Evolutionary conservation across 2,329 filamentous ascomycete genomes (phyloP).

Genomic region (Coniochaeta sp.): DNA sequence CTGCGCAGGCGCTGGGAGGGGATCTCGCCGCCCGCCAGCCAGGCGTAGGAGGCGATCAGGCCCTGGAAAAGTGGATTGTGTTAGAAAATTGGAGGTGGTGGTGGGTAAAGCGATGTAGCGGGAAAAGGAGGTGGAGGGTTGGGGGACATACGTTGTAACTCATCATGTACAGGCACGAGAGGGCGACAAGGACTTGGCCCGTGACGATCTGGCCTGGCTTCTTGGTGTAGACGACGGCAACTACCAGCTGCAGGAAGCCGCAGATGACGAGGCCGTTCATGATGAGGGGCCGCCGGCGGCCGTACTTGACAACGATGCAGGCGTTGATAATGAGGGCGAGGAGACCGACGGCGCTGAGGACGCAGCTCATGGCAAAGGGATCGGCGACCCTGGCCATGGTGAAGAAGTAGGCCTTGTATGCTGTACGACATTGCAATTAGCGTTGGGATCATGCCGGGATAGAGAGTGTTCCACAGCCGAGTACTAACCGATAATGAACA

Average conservation of each 20-base stretch:
- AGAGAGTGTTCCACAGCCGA: no score
- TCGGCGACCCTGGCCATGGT: conserved; percentile 42
- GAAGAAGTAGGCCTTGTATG: conserved; percentile 46
- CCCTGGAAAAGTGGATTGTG: conserved; percentile 16
- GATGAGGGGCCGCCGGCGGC: conserved; percentile 40
- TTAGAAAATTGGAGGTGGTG: neutral
- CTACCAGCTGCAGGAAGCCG: conserved; percentile 41
- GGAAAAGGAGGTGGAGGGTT: neutral
- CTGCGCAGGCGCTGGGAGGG: conserved; percentile 43
- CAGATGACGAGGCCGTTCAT: conserved; percentile 37
- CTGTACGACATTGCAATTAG: conserved; percentile 19
- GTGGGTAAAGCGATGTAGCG: neutral
- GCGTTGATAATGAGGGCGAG: conserved; percentile 41
- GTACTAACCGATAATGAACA: conserved; percentile 33
- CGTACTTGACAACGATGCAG: conserved; percentile 38
- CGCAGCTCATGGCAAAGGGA: conserved; percentile 44
- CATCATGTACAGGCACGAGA: conserved; percentile 40
- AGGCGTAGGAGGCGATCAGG: conserved; percentile 43
- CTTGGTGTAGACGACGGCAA: conserved; percentile 38
- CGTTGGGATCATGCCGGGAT: no score
- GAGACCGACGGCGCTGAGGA: conserved; percentile 40
- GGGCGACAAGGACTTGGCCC: conserved; percentile 36
- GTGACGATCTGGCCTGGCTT: conserved; percentile 20
- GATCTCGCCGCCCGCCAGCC: conserved; percentile 43
- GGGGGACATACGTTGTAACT: conserved; percentile 36